These are phyloP conservation scores for Streptanthus diversifolius DNA, from an alignment of 345 rosid species.

Conservation along the genomic window DNA sequence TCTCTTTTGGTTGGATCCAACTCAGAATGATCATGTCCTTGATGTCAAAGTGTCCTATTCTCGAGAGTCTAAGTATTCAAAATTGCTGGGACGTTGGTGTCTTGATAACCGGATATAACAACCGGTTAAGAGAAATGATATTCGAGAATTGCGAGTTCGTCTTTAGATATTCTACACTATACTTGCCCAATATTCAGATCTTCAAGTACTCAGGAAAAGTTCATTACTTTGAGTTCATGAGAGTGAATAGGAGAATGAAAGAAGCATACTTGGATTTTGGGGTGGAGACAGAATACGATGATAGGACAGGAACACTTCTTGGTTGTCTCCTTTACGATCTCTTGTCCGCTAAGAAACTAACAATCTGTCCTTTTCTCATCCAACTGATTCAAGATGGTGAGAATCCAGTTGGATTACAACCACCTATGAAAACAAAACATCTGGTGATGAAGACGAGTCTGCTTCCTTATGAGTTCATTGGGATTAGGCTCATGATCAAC, in stretches of 20 bases:
- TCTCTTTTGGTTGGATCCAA: slow-evolving; percentile 38
- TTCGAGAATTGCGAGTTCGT: slow-evolving; percentile 32
- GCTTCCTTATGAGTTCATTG: not conserved
- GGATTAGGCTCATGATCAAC: not conserved
- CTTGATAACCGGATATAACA: not conserved
- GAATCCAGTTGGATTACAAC: too few species aligned
- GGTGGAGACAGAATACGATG: not conserved
- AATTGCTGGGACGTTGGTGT: slow-evolving; percentile 38
- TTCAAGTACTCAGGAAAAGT: not conserved
- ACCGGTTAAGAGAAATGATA: slow-evolving; percentile 17
- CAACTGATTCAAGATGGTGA: not conserved
- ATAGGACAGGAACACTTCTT: not conserved
- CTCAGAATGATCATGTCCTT: slow-evolving; percentile 7
- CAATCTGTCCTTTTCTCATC: not conserved
- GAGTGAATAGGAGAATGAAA: not conserved
- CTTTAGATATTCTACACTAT: not conserved
- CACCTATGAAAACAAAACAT: too few species aligned
- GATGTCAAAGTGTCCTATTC: slow-evolving; percentile 14
- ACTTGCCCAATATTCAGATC: not conserved
- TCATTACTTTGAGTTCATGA: not conserved
- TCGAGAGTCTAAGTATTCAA: slow-evolving; percentile 36
- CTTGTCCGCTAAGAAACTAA: not conserved
- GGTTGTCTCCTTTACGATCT: not conserved
- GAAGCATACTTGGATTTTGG: not conserved
- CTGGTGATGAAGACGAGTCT: too few species aligned